phyloP scores from a whole-genome alignment of 2,329 filamentous ascomycete species.

The Microsporum canis region DNA sequence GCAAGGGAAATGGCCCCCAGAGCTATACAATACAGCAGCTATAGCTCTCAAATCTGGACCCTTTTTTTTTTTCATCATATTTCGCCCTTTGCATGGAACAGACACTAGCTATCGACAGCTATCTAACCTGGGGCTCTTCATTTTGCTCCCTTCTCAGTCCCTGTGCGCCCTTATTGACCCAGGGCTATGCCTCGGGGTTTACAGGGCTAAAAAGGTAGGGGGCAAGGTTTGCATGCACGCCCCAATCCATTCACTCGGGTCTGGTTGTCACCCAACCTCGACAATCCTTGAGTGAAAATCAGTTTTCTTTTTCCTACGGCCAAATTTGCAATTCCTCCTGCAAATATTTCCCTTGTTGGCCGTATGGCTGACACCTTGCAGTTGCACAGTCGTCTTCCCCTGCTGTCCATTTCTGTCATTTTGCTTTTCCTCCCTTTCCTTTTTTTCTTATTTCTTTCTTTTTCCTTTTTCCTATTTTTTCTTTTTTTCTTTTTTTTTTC shows the following conservation, averaged over 20 bases:
- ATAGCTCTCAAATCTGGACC: background rate
- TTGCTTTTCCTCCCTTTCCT: background rate
- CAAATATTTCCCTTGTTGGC: background rate
- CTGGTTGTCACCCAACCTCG: background rate
- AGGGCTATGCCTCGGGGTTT: background rate
- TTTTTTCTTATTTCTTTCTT: background rate
- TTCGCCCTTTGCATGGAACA: background rate
- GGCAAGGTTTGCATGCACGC: background rate
- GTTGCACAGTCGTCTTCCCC: background rate
- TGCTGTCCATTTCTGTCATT: background rate
- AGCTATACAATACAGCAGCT: background rate
- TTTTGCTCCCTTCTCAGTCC: background rate
- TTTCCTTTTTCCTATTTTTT: background rate
- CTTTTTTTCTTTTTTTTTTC: background rate
- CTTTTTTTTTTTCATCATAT: background rate
- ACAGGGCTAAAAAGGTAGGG: background rate
- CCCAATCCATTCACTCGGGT: background rate
- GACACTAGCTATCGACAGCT: background rate
- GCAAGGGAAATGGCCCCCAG: background rate
- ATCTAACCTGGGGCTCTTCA: background rate
- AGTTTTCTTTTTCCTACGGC: background rate
- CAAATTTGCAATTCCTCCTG: background rate
- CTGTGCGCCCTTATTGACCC: background rate
- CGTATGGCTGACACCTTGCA: conserved; percentile 1
- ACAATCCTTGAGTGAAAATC: background rate